phyloP scores from a whole-genome alignment of 2,329 filamentous ascomycete genomes.

The Cryphonectria japonica region DNA sequence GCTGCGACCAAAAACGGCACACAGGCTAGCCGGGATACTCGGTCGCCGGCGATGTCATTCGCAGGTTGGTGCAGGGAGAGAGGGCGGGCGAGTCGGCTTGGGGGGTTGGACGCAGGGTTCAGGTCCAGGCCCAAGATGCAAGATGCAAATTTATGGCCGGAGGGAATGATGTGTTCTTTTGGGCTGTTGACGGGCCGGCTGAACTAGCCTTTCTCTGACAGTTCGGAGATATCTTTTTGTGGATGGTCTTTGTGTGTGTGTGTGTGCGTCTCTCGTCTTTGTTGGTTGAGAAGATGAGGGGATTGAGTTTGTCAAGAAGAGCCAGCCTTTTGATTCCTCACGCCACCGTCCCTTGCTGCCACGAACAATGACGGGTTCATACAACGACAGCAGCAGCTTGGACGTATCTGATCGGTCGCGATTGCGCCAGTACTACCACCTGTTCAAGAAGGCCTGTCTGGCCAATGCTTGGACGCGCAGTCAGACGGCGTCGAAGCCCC shows the following conservation, averaged over 20 bases:
- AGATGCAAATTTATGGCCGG: background rate
- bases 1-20: conserved; percentile 1
- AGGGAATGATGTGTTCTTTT: conserved; percentile 5
- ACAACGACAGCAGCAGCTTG: background rate
- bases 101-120: conserved; percentile 2
- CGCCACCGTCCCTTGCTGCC: conserved; percentile 7
- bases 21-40: background rate
- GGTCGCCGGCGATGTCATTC: conserved; percentile 12
- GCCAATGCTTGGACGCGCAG: conserved; percentile 4
- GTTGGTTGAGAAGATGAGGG: conserved; percentile 6
- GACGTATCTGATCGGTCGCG: background rate
- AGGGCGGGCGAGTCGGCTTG: background rate
- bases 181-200: conserved; percentile 17
- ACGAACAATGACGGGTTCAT: background rate
- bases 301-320: background rate
- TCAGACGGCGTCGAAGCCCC: conserved; percentile 18
- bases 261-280: conserved; percentile 8
- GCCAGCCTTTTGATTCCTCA: background rate
- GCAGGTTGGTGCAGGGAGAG: conserved; percentile 14
- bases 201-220: conserved; percentile 25
- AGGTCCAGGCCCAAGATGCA: conserved; percentile 11
- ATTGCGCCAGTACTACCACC: conserved; percentile 9
- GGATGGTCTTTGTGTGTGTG: no score
- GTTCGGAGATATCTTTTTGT: background rate
- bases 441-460: background rate